Evolutionary conservation across 176 grass and related monocot species (phyloP).

Genomic region (Triticum monococcum): DNA sequence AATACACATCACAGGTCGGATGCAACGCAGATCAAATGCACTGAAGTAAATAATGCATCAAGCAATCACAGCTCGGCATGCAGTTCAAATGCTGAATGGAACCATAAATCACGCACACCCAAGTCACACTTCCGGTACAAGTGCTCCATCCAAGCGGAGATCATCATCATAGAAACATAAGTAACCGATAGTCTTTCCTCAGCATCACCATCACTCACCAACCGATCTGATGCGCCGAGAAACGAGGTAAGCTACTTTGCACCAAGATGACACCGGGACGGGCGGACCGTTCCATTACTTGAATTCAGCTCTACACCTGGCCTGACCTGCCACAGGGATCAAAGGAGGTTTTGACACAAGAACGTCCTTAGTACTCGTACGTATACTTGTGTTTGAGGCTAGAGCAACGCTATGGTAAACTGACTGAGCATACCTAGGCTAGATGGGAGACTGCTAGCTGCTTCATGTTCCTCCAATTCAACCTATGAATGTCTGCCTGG

Average conservation of each 20-base stretch:
- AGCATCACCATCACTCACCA: not conserved
- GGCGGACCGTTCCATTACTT: not conserved
- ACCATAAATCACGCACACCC: not conserved
- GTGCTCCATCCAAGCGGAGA: not conserved
- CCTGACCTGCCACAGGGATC: not conserved
- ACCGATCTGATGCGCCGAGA: not conserved
- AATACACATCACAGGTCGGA: not conserved
- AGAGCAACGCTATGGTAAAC: not conserved
- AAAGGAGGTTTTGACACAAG: too few species aligned
- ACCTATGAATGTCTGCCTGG: not conserved
- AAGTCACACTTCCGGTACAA: not conserved
- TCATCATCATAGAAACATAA: not conserved
- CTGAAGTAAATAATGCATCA: too few species aligned
- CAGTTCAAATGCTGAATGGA: not conserved
- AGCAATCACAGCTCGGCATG: not conserved
- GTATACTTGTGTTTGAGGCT: not conserved
- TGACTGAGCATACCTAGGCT: conserved; percentile 1
- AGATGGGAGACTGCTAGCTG: not conserved
- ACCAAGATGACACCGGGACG: not conserved
- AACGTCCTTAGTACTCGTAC: not conserved
- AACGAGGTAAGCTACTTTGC: not conserved
- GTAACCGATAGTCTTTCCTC: not conserved
- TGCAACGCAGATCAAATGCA: not conserved
- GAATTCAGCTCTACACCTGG: not conserved
- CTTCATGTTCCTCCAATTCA: not conserved